These are phyloP conservation scores for Aspergillus diversus DNA, from an alignment of 495 filamentous ascomycete species.

Conservation along the genomic window DNA sequence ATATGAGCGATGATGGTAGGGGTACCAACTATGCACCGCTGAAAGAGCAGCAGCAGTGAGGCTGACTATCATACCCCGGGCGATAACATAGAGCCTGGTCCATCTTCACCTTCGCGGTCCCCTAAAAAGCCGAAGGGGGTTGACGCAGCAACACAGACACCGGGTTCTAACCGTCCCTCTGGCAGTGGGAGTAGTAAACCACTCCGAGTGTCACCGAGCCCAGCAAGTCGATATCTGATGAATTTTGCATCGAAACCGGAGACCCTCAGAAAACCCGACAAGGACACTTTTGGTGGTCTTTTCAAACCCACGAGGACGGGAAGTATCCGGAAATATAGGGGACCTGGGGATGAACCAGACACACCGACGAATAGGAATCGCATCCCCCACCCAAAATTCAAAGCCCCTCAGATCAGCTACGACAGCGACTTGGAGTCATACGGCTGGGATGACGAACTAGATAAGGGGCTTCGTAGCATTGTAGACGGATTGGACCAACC, in stretches of 20 bases:
- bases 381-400: neutral
- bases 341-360: neutral
- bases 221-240: too few relatives aligned
- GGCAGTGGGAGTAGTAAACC: neutral
- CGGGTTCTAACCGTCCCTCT: neutral
- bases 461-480: neutral
- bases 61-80: neutral
- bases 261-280: too few relatives aligned
- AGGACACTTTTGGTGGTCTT: neutral
- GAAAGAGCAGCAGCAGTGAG: neutral
- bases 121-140: neutral
- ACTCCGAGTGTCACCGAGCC: too few relatives aligned
- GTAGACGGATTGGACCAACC: slow-evolving; percentile 3
- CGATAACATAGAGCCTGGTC: slow-evolving; percentile 5
- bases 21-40: neutral
- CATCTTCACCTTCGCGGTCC: slow-evolving; percentile 2
- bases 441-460: slow-evolving; percentile 13
- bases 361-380: neutral
- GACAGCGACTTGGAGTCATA: slow-evolving; percentile 16
- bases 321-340: neutral
- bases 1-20: slow-evolving; percentile 1
- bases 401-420: neutral
- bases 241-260: too few relatives aligned
- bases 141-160: neutral
- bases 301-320: neutral